phyloP scores from a whole-genome alignment of 2,329 filamentous ascomycete species.

The Piedraia hortae region DNA sequence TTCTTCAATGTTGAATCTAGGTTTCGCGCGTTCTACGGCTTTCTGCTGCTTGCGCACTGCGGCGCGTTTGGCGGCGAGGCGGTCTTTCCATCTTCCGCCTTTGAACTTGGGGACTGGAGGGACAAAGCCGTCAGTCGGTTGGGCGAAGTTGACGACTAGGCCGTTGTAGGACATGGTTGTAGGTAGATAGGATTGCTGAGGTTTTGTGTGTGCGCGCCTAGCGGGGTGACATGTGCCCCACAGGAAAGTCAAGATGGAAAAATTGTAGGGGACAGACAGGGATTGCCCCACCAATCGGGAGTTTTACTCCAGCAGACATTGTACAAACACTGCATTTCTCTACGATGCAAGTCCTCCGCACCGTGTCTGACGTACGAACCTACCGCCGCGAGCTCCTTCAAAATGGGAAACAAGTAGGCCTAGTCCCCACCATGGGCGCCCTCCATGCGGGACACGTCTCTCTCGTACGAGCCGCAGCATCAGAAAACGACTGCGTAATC shows the following conservation, averaged over 20 bases:
- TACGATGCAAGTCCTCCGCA: constrained; percentile 53
- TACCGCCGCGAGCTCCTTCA: constrained; percentile 39
- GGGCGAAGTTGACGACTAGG: constrained; percentile 75
- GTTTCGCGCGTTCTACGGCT: constrained; percentile 8
- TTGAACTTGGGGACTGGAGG: too few species aligned
- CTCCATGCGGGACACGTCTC: constrained; percentile 79
- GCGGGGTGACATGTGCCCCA: too few species aligned
- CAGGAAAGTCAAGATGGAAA: too few species aligned
- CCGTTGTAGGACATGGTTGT: constrained; percentile 67
- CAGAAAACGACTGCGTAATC: constrained; percentile 62
- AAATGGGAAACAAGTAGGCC: constrained; percentile 44
- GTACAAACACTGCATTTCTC: too few species aligned
- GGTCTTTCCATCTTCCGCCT: constrained; percentile 81
- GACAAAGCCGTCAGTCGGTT: constrained; percentile 35
- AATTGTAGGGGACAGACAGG: too few species aligned
- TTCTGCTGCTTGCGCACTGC: constrained; percentile 25
- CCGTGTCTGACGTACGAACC: constrained; percentile 40
- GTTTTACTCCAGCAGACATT: too few species aligned
- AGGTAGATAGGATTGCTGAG: too few species aligned
- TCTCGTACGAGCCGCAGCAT: constrained; percentile 57
- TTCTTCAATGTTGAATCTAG: constrained; percentile 4
- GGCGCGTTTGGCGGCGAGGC: constrained; percentile 50
- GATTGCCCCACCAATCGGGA: too few species aligned
- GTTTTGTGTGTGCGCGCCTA: too few species aligned
- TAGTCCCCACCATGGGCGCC: constrained; percentile 94